Evolutionary conservation across 1,139 yeast species (phyloP), one percentile per base, ranked within the genome.

Genomic region (Yamadazyma aaseri): DNA sequence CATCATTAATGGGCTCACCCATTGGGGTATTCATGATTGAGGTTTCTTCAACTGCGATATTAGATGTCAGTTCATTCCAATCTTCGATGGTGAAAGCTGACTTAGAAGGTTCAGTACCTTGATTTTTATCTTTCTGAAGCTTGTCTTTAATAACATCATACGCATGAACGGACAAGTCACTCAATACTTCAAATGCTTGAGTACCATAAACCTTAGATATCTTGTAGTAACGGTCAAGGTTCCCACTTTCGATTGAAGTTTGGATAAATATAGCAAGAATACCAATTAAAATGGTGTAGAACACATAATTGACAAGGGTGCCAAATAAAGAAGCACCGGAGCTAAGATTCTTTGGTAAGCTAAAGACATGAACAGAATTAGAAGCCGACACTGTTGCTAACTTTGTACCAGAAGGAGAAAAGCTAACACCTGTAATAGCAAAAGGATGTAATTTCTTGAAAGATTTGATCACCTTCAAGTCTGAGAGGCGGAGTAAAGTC

Each of bases 351-450:
- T 59, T 60, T 3, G 94, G 90, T 16, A 86, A 56, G 39, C 66
- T 70, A 39, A 79, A 62, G 5, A 87, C 79, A 44, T 73, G 77
- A 26, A 89, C 73, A 1, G 87, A 73, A 42, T 85, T 83, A 2
- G 95, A 86, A 2, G 94, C 95, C 30, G 95, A 83, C 0, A 81
- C 84, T 11, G 90, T 76, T 1, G 90, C 95, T 32, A 89, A 62
- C 36, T 73, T 45, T 26, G 73, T 63, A 10, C 92, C 90, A 47
- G 79, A 73, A 7, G 86, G 82, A 11, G 86, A 81, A 41, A 89
- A 79, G 0, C 78, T 67, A 8, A 86, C 76, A 32, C 77, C 72
- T 0, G 97, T 90, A 34, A 90, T 81, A 8, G 96, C 92, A 57
- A 86, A 85, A 6, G 73, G 66, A 55, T 90, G 97, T 31, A 82